Base-by-base conservation (phyloP, 805 yeast species). In the Metschnikowia continentalis region DNA sequence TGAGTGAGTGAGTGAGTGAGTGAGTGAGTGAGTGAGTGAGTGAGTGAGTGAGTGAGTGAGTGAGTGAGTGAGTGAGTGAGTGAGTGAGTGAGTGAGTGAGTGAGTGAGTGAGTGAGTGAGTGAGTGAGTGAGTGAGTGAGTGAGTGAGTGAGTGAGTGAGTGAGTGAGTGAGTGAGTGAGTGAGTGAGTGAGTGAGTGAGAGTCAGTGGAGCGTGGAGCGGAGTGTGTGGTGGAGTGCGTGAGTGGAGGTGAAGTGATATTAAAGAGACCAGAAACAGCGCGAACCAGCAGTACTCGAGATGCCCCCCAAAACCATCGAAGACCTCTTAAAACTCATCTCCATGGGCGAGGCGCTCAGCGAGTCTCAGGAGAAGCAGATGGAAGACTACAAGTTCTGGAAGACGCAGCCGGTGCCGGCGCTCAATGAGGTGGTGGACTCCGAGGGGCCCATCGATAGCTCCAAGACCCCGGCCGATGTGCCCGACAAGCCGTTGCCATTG, bases 301-400 rank as follows among this genome's bases (percentile, higher is more conserved):
- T 46, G 48, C 48, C 48, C 17, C 56, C 58, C 33, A 56, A 54
- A 40, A 58, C 57, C 54, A 75, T 84, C 49, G 84, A 83, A 58
- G 88, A 86, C 52, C 75, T 88, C 47, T 68, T 88, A 55, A 73
- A 74, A 61, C 74, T 72, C 58, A 67, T 82, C 37, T 74, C 82
- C 2, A 66, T 77, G 73, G 82, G 82, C 35, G 79, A 78, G 54
- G 76, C 76, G 55, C 70, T 83, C 44, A 74, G 75, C n/a, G 82
- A 75, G 41, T 73, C 77, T 32, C 85, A 84, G 65, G 73, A 79
- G 59, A 64, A 64, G 41, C 60, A 63, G 33, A 90, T 90, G 88
- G 83, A 87, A 47, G 96, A 91, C 63, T 89, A 91, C 74, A 89
- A 88, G 71, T 94, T 94, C 71, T 94, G 99, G 99, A 88, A 87